Base-by-base conservation (phyloP, 345 rosid genomes). In the Salix koriyanagi region DNA sequence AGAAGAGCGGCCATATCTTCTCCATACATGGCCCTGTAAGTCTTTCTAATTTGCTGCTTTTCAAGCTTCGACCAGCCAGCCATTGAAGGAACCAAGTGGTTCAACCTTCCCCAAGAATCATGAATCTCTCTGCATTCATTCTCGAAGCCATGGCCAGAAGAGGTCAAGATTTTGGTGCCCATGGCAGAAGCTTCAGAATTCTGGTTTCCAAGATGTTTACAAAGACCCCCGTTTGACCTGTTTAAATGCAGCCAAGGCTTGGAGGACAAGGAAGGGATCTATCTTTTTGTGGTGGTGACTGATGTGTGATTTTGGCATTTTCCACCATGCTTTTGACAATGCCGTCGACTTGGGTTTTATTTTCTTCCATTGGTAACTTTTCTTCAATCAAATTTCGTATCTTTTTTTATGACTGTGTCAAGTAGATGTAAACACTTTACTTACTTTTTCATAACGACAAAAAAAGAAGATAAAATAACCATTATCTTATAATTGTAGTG, bases 81-180 rank as follows among this genome's bases (percentile, higher is more conserved):
- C 66, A 88, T 61, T 69, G 80, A 76, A 25, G 30, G 75, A 46
- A 83, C 75, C 80, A 84, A 69, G 7, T 67, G 81, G 79, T 69
- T 69, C 68, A 50, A 30, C 26, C 74, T 67, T 66, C 83, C 83
- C 69, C 84, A 32, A 15, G 87, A 87, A 69, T 89, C 87, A 70
- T 87, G 91, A 74, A 89, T 87, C 76, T 85, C 86, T 71, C 76
- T 79, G 84, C 91, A 85, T 61, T 86, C 89, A 26, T 36, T 83
- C 84, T 86, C 88, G 69, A 86, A 76, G 28, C 74, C 64, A 71
- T 56, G 78, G 66, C 46, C 65, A 28, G 75, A 69, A 13, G 79
- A 77, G 42, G 82, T 39, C 30, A 82, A 69, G 67, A 87, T 78
- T 71, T 72, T 70, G 72, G 86, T 83, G 36, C 80, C 84, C 92